Evolutionary conservation across 768 basidiomycete genomes (phyloP).

Genomic region (Favolaschia claudopus): DNA sequence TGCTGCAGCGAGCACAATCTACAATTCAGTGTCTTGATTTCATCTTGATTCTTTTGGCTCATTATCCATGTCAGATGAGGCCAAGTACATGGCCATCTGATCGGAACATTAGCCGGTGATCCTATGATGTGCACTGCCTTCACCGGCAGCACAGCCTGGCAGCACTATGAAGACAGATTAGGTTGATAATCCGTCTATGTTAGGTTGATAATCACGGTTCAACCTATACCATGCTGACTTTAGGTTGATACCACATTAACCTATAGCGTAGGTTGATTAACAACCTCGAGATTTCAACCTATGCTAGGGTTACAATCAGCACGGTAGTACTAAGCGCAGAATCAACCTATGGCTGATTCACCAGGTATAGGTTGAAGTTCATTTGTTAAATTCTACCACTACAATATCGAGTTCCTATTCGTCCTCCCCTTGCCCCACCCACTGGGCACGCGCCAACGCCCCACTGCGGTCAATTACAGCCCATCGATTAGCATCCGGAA

Average conservation of each 20-base stretch:
- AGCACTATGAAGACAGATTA: too few relatives aligned
- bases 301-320: neutral
- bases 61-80: too few relatives aligned
- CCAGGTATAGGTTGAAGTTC: neutral
- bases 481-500: constrained; percentile 20
- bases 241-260: constrained; percentile 1
- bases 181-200: too few relatives aligned
- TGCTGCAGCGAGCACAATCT: too few relatives aligned
- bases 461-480: constrained; percentile 36
- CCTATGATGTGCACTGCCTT: too few relatives aligned
- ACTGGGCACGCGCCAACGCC: constrained; percentile 18
- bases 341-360: constrained; percentile 5
- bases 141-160: too few relatives aligned
- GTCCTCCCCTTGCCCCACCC: neutral
- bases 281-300: neutral
- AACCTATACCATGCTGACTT: neutral
- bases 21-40: too few relatives aligned
- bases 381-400: neutral
- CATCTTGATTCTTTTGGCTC: too few relatives aligned
- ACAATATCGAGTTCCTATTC: neutral
- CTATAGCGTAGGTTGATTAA: neutral
- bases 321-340: neutral
- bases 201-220: constrained; percentile 7
- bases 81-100: too few relatives aligned
- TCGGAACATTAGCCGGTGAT: too few relatives aligned